Evolutionary conservation across 352 stramenopile genomes (phyloP).

Genomic region (Nothophytophthora sp.): DNA sequence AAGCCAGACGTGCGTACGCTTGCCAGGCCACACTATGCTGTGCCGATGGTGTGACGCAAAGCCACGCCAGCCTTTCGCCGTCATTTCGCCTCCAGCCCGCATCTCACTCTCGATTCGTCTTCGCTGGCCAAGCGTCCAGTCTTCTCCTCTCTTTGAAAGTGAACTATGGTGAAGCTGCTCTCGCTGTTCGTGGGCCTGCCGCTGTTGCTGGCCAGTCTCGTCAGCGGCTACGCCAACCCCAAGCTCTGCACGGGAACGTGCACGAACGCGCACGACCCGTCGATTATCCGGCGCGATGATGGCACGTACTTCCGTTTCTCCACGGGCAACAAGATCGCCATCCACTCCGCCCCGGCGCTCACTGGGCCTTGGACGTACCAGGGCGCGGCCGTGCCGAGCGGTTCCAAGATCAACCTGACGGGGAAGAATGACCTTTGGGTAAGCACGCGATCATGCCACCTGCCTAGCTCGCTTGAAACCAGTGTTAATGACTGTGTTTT

Average conservation of each 20-base stretch:
- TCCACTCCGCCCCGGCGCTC: constrained; percentile 37
- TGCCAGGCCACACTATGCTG: no score
- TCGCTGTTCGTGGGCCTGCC: constrained; percentile 5
- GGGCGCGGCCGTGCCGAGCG: constrained; percentile 31
- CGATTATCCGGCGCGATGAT: constrained; percentile 39
- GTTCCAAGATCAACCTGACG: constrained; percentile 37
- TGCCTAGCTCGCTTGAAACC: neutral
- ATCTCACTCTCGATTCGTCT: constrained; percentile 3
- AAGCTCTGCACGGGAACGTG: constrained; percentile 17
- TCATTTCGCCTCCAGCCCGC: neutral
- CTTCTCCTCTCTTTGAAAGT: no score
- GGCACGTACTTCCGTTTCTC: constrained; percentile 56
- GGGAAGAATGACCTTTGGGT: constrained; percentile 45
- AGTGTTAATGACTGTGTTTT: neutral
- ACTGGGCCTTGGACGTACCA: constrained; percentile 40
- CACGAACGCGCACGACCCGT: constrained; percentile 43
- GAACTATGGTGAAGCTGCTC: constrained; percentile 3
- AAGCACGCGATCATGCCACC: neutral
- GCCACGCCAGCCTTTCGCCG: neutral
- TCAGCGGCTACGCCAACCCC: constrained; percentile 18
- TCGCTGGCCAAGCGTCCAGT: no score
- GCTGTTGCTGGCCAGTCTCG: constrained; percentile 13
- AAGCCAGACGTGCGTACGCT: no score
- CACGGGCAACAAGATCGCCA: constrained; percentile 40
- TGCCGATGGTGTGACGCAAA: neutral